These are phyloP conservation scores for Solanum neorickii DNA, from an alignment of 257 asterid genomes.

Conservation along the genomic window DNA sequence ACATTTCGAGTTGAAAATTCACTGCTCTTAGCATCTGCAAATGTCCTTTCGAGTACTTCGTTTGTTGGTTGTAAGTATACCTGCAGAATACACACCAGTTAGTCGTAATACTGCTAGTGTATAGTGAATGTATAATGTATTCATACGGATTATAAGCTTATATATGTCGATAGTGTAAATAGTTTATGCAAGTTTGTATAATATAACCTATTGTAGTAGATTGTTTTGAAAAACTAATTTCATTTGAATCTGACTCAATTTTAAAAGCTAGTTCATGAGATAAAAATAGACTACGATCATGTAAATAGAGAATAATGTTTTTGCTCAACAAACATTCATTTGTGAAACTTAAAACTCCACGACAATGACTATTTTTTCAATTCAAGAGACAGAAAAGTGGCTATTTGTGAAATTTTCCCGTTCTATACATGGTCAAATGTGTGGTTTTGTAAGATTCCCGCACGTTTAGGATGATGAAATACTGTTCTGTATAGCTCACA, in stretches of 20 bases:
- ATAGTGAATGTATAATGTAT: neutral
- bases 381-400: neutral
- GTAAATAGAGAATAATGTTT: neutral
- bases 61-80: constrained; percentile 91
- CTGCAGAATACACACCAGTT: constrained; percentile 10
- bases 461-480: neutral
- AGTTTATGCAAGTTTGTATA: neutral
- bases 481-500: no score
- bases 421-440: neutral
- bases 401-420: neutral
- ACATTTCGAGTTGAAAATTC: constrained; percentile 62
- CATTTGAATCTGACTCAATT: neutral
- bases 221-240: neutral
- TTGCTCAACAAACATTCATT: neutral
- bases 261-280: neutral
- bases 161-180: neutral
- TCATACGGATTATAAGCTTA: neutral
- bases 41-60: constrained; percentile 59
- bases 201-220: neutral
- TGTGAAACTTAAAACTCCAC: neutral
- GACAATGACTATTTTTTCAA: neutral
- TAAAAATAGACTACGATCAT: neutral
- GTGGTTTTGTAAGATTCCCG: neutral
- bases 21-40: constrained; percentile 45
- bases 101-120: neutral